phyloP scores from a whole-genome alignment of 2,329 filamentous ascomycete species.

The Exophiala phaeomuriformis region DNA sequence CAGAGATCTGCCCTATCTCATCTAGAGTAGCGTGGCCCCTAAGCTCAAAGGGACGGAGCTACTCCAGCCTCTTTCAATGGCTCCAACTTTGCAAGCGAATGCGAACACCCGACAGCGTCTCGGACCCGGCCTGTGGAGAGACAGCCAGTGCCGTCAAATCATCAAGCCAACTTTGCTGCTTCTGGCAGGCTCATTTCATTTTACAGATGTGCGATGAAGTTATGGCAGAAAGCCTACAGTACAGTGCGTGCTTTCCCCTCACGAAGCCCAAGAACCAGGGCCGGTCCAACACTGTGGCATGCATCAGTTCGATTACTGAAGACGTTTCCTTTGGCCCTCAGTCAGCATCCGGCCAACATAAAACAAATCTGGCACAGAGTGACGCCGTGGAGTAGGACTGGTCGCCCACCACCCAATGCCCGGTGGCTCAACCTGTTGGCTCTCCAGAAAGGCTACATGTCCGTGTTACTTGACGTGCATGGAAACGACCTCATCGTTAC shows the following conservation, averaged over 20 bases:
- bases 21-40: not conserved
- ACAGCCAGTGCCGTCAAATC: constrained; percentile 2
- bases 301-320: not conserved
- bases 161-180: constrained; percentile 9
- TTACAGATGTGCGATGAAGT: not conserved
- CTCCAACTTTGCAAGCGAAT: constrained; percentile 9
- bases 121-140: not conserved
- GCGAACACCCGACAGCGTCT: too few species aligned
- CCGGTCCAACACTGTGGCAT: not conserved
- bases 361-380: not conserved
- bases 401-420: not conserved
- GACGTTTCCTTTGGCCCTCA: not conserved
- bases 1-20: constrained; percentile 20
- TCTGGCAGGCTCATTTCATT: constrained; percentile 3
- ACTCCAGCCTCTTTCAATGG: constrained; percentile 9
- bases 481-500: constrained; percentile 7
- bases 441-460: not conserved
- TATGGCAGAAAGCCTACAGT: not conserved
- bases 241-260: not conserved
- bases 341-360: not conserved
- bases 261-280: not conserved
- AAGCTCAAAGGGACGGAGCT: constrained; percentile 3
- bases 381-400: not conserved
- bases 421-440: not conserved
- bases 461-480: constrained; percentile 10